Evolutionary conservation across 495 filamentous ascomycete species (phyloP).

Genomic region (Neurospora intermedia): DNA sequence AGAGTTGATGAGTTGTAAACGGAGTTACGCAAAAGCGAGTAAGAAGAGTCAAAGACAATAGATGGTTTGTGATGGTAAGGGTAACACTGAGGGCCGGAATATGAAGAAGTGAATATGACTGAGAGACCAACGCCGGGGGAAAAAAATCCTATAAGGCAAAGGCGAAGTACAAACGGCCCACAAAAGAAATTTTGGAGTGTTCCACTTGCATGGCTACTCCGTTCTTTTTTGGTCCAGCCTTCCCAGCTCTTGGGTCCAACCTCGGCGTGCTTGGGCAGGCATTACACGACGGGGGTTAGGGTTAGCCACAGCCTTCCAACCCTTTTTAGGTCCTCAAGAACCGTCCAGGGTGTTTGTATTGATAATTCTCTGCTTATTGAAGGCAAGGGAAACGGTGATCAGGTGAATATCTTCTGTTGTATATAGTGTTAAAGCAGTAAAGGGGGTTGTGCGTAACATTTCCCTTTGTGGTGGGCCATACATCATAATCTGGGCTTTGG

Average conservation of each 20-base stretch:
- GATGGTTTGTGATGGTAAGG: neutral
- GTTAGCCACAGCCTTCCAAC: neutral
- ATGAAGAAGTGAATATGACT: neutral
- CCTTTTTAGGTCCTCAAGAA: neutral
- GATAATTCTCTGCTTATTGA: neutral
- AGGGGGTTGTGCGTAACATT: neutral
- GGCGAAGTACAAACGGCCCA: neutral
- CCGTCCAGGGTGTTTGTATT: neutral
- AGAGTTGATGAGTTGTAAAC: neutral
- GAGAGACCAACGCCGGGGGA: neutral
- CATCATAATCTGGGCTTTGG: neutral
- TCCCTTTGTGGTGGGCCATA: neutral
- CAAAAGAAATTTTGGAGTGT: conserved; percentile 1
- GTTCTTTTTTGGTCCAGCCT: neutral
- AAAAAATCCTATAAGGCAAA: conserved; percentile 1
- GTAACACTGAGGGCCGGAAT: neutral
- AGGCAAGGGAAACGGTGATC: neutral
- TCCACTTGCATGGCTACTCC: neutral
- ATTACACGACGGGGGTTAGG: neutral
- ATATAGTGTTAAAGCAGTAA: neutral
- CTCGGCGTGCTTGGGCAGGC: neutral
- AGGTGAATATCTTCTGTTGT: neutral
- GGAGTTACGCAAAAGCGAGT: neutral
- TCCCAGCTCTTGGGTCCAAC: neutral
- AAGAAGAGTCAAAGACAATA: neutral